These are phyloP conservation scores for Buxus sempervirens DNA, from an alignment of 164 flowering plant genomes.

Conservation along the genomic window DNA sequence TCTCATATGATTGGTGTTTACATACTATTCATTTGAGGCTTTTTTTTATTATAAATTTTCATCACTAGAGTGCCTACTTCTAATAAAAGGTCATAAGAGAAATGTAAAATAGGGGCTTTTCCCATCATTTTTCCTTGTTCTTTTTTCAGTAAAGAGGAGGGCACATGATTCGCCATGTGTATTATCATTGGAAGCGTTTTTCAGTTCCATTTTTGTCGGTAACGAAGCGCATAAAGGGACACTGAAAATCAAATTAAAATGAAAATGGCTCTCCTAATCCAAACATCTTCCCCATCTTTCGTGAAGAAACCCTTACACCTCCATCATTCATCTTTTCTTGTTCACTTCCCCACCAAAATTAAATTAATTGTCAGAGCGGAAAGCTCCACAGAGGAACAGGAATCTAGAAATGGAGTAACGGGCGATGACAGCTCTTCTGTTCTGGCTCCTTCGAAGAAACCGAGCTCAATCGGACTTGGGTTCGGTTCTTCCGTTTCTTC, in stretches of 20 bases:
- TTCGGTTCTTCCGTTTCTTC: conserved; percentile 50
- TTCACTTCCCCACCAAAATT: conserved; percentile 18
- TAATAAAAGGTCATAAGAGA: no score
- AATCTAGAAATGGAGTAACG: conserved; percentile 13
- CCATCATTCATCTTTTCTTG: conserved; percentile 14
- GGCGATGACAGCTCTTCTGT: conserved; percentile 19
- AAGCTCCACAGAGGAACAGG: conserved; percentile 20
- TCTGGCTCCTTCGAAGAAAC: conserved; percentile 24
- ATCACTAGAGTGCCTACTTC: no score
- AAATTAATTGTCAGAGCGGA: conserved; percentile 20
- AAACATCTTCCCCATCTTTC: conserved; percentile 24
- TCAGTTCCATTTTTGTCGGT: neutral
- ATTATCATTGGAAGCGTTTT: no score
- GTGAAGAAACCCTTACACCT: conserved; percentile 26
- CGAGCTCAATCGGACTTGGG: conserved; percentile 34
- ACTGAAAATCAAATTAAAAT: conserved; percentile 22
- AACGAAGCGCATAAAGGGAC: no score
- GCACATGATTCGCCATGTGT: no score
- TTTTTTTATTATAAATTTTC: no score
- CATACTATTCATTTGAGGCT: no score
- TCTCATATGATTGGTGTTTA: no score
- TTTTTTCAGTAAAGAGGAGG: no score
- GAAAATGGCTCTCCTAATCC: conserved; percentile 59
- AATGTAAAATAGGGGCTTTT: no score
- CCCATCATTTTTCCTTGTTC: no score